Evolutionary conservation across 331 rosid genomes (phyloP).

Genomic region (Prunus yedoensis): DNA sequence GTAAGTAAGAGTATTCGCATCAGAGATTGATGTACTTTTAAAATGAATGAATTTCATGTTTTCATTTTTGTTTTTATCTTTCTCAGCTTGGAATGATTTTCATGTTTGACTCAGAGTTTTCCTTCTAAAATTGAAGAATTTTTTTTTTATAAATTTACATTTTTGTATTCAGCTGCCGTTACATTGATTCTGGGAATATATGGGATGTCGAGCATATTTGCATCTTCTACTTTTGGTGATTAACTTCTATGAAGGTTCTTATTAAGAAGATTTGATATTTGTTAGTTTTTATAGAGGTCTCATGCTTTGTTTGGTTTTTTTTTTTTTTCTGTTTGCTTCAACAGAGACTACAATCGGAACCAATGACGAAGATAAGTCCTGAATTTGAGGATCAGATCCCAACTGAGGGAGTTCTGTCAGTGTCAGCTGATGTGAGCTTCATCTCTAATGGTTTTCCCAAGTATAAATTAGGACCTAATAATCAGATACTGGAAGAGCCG

Average conservation of each 20-base stretch:
- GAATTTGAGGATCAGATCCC: constrained; percentile 57
- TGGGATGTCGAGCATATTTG: no score
- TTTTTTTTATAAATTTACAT: no score
- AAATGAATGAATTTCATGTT: background rate
- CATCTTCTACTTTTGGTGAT: background rate
- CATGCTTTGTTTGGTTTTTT: constrained; percentile 20
- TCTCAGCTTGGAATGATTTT: background rate
- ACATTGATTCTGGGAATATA: no score
- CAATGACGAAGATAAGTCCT: constrained; percentile 91
- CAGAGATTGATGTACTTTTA: background rate
- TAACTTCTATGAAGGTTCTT: background rate
- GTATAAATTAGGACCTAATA: constrained; percentile 76
- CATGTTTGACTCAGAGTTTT: background rate
- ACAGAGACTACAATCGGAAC: constrained; percentile 37
- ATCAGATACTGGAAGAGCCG: constrained; percentile 77
- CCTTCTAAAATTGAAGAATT: background rate
- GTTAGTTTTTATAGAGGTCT: background rate
- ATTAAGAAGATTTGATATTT: background rate
- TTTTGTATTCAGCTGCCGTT: no score
- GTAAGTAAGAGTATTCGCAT: background rate
- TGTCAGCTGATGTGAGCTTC: constrained; percentile 95
- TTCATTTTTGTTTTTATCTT: background rate
- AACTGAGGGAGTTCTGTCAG: constrained; percentile 58
- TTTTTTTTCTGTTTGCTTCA: constrained; percentile 22
- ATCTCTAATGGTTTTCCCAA: constrained; percentile 66